phyloP scores from a whole-genome alignment of 1,284 basidiomycete species.

The Sporisorium reilianum region DNA sequence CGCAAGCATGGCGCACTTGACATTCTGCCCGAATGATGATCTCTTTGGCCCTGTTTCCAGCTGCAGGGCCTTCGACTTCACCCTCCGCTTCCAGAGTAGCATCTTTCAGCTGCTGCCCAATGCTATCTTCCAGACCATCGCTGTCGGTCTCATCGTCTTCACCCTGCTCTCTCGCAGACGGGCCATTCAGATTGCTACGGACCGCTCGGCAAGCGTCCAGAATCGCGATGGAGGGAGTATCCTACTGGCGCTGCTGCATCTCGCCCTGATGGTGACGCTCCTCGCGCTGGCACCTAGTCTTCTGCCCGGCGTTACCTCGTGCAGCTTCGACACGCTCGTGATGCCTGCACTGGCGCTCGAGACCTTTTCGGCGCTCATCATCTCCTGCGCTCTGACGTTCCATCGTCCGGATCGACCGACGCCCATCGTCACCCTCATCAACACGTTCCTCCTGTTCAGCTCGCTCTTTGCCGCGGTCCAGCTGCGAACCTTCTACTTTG shows the following conservation, averaged over 20 bases:
- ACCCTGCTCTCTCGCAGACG: conserved; percentile 9
- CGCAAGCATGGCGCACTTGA: too few species aligned
- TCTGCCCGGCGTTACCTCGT: conserved; percentile 7
- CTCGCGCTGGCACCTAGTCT: conserved; percentile 2
- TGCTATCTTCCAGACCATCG: conserved; percentile 16
- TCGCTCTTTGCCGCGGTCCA: conserved; percentile 29
- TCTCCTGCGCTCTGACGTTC: conserved; percentile 10
- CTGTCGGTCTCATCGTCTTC: conserved; percentile 1
- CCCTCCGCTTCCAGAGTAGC: conserved; percentile 32
- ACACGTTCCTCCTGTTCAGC: conserved; percentile 31
- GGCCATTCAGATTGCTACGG: conserved; percentile 3
- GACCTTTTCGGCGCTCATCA: conserved; percentile 14
- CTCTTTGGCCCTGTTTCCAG: conserved; percentile 29
- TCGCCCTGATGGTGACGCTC: conserved; percentile 6
- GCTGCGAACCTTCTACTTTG: conserved; percentile 24
- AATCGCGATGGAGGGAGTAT: conserved; percentile 18
- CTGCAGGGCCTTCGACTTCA: conserved; percentile 46
- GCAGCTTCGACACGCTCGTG: conserved; percentile 1
- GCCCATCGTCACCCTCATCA: conserved; percentile 14
- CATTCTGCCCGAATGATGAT: conserved; percentile 14
- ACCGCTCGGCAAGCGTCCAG: conserved; percentile 7
- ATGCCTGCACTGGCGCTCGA: conserved; percentile 16
- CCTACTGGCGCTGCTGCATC: conserved; percentile 9
- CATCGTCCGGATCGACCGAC: conserved; percentile 12
- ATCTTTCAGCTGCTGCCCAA: conserved; percentile 31